Percentiles rank a stretch among this genome's conserved stretches.
These are phyloP conservation scores for Cryptococcus sp. DNA, from an alignment of 1,284 basidiomycete species.

Conservation along the genomic window DNA sequence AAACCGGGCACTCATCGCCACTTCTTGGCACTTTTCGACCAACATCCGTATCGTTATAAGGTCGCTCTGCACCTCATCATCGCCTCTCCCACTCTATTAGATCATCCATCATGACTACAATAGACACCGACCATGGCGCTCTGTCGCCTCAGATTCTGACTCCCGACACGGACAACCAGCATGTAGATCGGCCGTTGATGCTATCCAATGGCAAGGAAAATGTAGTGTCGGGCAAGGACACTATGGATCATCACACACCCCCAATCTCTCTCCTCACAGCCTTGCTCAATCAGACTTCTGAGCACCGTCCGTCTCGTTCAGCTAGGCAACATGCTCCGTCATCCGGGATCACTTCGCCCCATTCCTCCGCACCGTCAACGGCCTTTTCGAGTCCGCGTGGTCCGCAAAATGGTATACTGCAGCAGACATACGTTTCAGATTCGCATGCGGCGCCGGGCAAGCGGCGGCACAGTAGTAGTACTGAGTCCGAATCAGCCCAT, in stretches of 20 bases:
- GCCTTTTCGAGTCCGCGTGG: constrained; percentile 32
- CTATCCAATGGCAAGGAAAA: background rate
- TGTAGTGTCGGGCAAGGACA: background rate
- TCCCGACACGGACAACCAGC: constrained; percentile 9
- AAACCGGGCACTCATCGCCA: no score
- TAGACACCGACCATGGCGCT: background rate
- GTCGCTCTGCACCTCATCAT: no score
- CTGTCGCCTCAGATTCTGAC: constrained; percentile 15
- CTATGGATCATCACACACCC: background rate
- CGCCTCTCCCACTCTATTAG: no score
- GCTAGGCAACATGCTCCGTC: background rate
- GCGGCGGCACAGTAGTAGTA: constrained; percentile 28
- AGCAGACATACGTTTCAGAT: constrained; percentile 9
- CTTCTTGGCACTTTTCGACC: no score
- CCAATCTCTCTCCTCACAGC: constrained; percentile 32
- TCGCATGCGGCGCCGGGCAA: constrained; percentile 33
- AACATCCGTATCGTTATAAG: no score
- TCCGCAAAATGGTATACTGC: constrained; percentile 5
- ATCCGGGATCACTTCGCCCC: constrained; percentile 16
- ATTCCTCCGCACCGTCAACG: constrained; percentile 33
- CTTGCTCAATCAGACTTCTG: constrained; percentile 25
- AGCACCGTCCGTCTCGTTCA: background rate
- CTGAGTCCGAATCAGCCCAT: constrained; percentile 16
- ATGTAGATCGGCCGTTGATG: background rate
- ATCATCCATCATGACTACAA: background rate